Evolutionary conservation across 2,329 filamentous ascomycete genomes (phyloP), one percentile per base, ranked within the genome.

Genomic region (Diplodia intermedia): DNA sequence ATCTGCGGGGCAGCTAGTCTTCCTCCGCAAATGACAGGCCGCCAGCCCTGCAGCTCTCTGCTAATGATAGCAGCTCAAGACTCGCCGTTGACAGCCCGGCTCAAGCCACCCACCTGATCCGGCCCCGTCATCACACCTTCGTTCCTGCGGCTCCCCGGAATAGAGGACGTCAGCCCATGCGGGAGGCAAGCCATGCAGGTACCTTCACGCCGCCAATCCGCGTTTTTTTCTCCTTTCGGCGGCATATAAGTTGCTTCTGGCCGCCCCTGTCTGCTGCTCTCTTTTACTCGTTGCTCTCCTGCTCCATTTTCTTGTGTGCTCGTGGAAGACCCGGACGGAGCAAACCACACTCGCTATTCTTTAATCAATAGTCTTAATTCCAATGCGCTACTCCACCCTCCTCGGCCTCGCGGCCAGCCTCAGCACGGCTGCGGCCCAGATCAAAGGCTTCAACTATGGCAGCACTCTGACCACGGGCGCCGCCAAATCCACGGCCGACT

Each of bases 381-480:
- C 14, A 52, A 69, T 69, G 67, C 67, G 38, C 14, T 43, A 50
- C 49, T 66, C 53, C 12, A 61, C 53, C 3, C 67, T 69, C 9
- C 36, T 69, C 29, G 53, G 61, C 61, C 67, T 69, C 15, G 61
- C 67, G 61, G 67, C 67, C 15, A n/a, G 60, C 43, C 29, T 69
- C 5, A 40, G 53, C 12, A 61, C 67, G 9, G 68, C 65, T 7
- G 79, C 79, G 65, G 79, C 79, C 47, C 76, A 79, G 62, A 76
- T 81, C 77, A 84, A 87, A 70, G 91, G 91, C 72, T 92, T 92
- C 87, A 92, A 92, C 84, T 92, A 91, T 71, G 90, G 89, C 71
- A 83, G 85, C 68, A 84, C 84, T 69, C 88, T 88, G 75, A 85
- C 83, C 57, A 86, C 88, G 73, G 86, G 88, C 70, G 79, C 84